phyloP scores from a whole-genome alignment of 2,329 filamentous ascomycete species.

The Talaromyces verruculosus region DNA sequence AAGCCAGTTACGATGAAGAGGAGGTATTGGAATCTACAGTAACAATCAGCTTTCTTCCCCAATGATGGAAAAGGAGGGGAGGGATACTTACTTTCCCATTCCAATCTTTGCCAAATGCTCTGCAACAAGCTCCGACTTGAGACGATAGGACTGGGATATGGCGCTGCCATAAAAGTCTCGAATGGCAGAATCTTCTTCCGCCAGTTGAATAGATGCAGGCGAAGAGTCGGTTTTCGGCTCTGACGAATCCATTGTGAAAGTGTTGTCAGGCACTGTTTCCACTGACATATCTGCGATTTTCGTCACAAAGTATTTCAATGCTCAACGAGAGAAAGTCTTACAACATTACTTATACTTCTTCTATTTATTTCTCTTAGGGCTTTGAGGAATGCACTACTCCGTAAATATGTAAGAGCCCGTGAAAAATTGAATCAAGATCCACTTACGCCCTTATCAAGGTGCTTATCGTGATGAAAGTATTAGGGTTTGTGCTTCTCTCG shows the following conservation, averaged over 20 bases:
- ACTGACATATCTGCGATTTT: not conserved
- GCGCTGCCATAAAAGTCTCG: slow-evolving; percentile 40
- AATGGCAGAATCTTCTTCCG: not conserved
- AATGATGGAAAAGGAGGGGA: not conserved
- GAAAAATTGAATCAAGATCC: slow-evolving; percentile 3
- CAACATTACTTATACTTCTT: too few species aligned
- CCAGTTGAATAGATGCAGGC: not conserved
- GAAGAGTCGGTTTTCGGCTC: not conserved
- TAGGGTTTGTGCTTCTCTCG: not conserved
- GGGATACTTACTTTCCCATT: slow-evolving; percentile 32
- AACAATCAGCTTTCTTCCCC: slow-evolving; percentile 1
- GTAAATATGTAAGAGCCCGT: not conserved
- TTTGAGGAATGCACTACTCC: not conserved
- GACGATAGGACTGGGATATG: slow-evolving; percentile 33
- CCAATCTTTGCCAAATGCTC: slow-evolving; percentile 32
- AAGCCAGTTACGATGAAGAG: slow-evolving; percentile 67
- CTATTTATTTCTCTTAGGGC: not conserved
- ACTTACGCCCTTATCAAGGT: slow-evolving; percentile 2
- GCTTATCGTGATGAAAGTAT: not conserved
- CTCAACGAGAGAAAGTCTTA: not conserved
- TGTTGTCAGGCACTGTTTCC: not conserved
- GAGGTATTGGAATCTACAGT: slow-evolving; percentile 57
- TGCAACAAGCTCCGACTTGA: slow-evolving; percentile 34
- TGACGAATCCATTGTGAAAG: not conserved
- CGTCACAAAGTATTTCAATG: not conserved